Conservation (phyloP, 1,284 basidiomycete species). For the Cutaneotrichosporon cutaneum region DNA sequence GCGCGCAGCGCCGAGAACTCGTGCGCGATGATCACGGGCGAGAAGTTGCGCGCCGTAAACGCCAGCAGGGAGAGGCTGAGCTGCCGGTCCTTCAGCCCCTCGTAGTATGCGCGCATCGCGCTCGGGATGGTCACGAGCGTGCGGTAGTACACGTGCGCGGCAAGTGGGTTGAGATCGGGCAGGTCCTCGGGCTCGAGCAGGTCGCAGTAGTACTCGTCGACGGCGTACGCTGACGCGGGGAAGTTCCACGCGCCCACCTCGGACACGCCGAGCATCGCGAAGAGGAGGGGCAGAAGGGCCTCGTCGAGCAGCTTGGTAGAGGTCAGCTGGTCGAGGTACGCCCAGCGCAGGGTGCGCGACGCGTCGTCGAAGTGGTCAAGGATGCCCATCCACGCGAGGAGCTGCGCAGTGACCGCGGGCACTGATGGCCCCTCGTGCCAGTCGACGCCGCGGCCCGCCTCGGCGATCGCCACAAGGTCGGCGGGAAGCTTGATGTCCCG, state of each 20-base stretch:
- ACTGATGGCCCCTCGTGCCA: conserved; percentile 51
- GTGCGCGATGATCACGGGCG: conserved; percentile 79
- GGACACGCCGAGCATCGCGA: conserved; percentile 62
- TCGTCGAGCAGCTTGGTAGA: conserved; percentile 64
- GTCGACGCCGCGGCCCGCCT: conserved; percentile 56
- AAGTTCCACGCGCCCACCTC: conserved; percentile 52
- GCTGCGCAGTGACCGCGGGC: conserved; percentile 47
- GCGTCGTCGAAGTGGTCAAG: conserved; percentile 85
- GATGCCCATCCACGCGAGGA: conserved; percentile 87
- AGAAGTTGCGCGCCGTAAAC: conserved; percentile 85
- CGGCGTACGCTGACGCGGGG: conserved; percentile 66
- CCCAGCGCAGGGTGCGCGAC: conserved; percentile 50
- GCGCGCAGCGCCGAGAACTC: conserved; percentile 77
- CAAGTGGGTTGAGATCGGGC: conserved; percentile 63
- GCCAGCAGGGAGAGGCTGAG: conserved; percentile 70
- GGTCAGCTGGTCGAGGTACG: conserved; percentile 82
- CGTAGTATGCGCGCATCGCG: conserved; percentile 79
- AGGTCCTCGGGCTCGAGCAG: conserved; percentile 62
- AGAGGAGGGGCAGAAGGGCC: conserved; percentile 72
- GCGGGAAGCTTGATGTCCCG: conserved; percentile 58
- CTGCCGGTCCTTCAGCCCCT: conserved; percentile 84
- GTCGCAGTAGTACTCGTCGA: conserved; percentile 77
- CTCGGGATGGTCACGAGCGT: conserved; percentile 77
- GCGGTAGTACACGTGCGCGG: conserved; percentile 85
- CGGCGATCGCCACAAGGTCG: conserved; percentile 67